phyloP scores from a whole-genome alignment of 2,329 filamentous ascomycete genomes.

The Thelonectria olida region DNA sequence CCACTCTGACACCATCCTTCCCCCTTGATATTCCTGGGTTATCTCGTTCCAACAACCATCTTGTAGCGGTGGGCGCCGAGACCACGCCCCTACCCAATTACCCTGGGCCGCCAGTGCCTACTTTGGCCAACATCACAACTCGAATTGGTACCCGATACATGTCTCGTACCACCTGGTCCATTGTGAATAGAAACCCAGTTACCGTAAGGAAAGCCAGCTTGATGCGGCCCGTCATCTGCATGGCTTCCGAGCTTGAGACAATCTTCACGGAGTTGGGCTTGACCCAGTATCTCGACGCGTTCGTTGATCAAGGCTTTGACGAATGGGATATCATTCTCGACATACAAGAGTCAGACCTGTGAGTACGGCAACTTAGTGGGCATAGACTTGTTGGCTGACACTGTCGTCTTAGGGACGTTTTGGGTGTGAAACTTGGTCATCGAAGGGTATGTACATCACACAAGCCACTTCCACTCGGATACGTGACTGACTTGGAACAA shows the following conservation, averaged over 20 bases:
- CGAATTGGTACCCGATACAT: conserved; percentile 3
- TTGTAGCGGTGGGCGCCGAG: not conserved
- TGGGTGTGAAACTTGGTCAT: conserved; percentile 83
- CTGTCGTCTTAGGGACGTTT: conserved; percentile 64
- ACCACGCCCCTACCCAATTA: not conserved
- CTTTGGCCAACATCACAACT: not conserved
- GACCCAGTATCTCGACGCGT: conserved; percentile 77
- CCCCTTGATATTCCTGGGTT: not conserved
- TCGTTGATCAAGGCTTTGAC: conserved; percentile 84
- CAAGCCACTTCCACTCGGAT: conserved; percentile 15
- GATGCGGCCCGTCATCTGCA: conserved; percentile 38
- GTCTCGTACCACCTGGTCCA: conserved; percentile 2
- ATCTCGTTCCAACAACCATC: not conserved
- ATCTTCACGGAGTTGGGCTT: conserved; percentile 81
- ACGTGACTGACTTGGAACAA: conserved; percentile 17
- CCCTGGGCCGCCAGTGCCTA: not conserved
- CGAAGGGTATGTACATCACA: conserved; percentile 68
- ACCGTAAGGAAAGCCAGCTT: conserved; percentile 18
- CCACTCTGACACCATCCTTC: conserved; percentile 6
- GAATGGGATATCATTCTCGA: conserved; percentile 85
- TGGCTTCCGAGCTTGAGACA: conserved; percentile 68
- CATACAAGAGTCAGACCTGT: conserved; percentile 87
- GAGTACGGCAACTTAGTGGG: conserved; percentile 43
- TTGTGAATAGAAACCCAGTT: conserved; percentile 22
- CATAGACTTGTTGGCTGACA: conserved; percentile 28